Conservation (phyloP, 805 yeast genomes). For the Cyberlindnera maritima region DNA sequence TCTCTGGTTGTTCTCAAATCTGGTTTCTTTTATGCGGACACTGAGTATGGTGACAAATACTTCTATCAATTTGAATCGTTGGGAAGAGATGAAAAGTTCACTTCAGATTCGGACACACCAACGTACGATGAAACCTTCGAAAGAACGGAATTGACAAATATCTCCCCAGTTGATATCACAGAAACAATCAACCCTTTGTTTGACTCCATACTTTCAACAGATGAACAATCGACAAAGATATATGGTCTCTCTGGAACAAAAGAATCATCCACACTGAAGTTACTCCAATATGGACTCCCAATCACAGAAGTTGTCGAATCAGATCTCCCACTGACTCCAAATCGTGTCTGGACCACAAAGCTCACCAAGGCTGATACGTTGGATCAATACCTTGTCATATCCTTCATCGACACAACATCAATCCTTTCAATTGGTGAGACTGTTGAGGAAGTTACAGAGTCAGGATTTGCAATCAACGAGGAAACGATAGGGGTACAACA, state of each 20-base stretch:
- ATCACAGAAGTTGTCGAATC: conserved; percentile 67
- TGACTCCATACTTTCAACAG: conserved; percentile 34
- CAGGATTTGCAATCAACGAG: conserved; percentile 54
- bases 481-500: conserved; percentile 69
- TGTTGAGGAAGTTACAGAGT: conserved; percentile 69
- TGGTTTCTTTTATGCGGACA: conserved; percentile 72
- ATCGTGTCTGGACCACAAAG: conserved; percentile 63
- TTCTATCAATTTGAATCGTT: conserved; percentile 78
- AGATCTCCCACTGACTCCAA: conserved; percentile 66
- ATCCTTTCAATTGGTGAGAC: conserved; percentile 77
- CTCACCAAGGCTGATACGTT: conserved; percentile 39
- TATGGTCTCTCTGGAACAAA: conserved; percentile 42
- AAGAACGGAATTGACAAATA: conserved; percentile 45
- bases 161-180: conserved; percentile 54
- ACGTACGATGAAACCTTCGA: conserved; percentile 29
- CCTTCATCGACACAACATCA: conserved; percentile 64
- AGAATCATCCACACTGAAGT: conserved; percentile 44
- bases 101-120: conserved; percentile 30
- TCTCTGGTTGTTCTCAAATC: conserved; percentile 60
- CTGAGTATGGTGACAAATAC: conserved; percentile 58
- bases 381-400: conserved; percentile 65
- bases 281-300: conserved; percentile 55
- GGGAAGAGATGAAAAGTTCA: conserved; percentile 54
- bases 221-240: conserved; percentile 38
- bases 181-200: conserved; percentile 49